Evolutionary conservation across 192 early-diverging fungal species (phyloP).

Genomic region (Coemansia sp.): DNA sequence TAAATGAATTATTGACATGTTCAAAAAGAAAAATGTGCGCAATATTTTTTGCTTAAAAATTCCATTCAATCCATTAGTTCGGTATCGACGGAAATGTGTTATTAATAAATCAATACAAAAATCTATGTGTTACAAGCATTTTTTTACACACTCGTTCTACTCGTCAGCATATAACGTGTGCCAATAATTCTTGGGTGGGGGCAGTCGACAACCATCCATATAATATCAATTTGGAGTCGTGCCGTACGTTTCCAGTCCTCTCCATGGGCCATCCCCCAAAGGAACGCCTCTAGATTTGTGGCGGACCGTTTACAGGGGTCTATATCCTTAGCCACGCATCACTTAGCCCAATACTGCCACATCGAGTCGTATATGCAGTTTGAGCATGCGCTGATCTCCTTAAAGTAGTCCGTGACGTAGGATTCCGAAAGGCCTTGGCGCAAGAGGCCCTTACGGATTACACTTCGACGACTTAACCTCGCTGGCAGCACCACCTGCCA

Average conservation of each 20-base stretch:
- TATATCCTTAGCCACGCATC: not conserved
- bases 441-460: not conserved
- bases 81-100: too few species aligned
- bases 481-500: not conserved
- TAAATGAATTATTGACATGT: too few species aligned
- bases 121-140: too few species aligned
- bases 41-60: too few species aligned
- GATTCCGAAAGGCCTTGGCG: not conserved
- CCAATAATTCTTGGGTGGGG: too few species aligned
- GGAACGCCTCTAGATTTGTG: not conserved
- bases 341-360: not conserved
- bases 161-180: too few species aligned
- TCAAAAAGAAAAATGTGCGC: too few species aligned
- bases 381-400: not conserved
- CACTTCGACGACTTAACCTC: not conserved
- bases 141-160: too few species aligned
- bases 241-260: not conserved
- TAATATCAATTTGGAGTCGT: not conserved
- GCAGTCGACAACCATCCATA: not conserved
- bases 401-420: not conserved
- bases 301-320: not conserved
- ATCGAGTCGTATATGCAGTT: not conserved
- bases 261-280: not conserved
- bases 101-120: too few species aligned
- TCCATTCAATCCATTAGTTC: too few species aligned